These are phyloP conservation scores for Pelargonium cotyledonis DNA, from an alignment of 441 rosid genomes.

Conservation along the genomic window DNA sequence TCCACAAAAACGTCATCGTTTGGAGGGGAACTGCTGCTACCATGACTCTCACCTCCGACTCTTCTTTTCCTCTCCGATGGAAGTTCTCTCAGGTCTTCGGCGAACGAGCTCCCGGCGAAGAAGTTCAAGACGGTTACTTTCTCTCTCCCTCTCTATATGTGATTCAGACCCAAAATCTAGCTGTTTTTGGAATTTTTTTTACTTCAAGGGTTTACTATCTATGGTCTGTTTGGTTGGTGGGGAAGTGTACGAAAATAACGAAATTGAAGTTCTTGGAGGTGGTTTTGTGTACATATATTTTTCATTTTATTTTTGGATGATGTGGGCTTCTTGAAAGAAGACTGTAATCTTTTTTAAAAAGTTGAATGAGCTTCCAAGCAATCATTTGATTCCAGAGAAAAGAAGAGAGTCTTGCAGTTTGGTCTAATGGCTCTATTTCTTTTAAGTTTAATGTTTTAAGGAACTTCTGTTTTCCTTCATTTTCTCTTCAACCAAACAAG, in stretches of 20 bases:
- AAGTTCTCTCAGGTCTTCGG: conserved; percentile 65
- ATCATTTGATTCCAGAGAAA: not conserved
- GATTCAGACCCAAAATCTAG: too few relatives aligned
- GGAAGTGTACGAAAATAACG: not conserved
- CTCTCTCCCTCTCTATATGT: conserved; percentile 4
- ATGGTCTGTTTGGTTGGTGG: not conserved
- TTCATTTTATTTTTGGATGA: not conserved
- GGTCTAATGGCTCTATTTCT: not conserved
- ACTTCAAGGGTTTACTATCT: not conserved
- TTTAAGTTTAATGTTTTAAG: not conserved
- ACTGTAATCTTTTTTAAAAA: not conserved
- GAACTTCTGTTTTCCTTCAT: not conserved
- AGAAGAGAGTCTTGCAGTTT: not conserved
- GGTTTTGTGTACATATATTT: not conserved
- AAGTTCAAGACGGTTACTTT: conserved; percentile 46
- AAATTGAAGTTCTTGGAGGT: not conserved
- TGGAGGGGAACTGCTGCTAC: not conserved
- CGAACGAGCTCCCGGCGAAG: conserved; percentile 46
- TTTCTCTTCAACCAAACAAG: not conserved
- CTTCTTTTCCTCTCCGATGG: conserved; percentile 38
- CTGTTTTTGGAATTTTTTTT: not conserved
- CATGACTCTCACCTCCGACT: conserved; percentile 25
- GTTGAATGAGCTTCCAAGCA: not conserved
- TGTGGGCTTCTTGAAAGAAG: not conserved
- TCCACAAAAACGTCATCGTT: not conserved